Evolutionary conservation across 2,329 filamentous ascomycete species (phyloP).

Genomic region (Hypomyces rosellus): DNA sequence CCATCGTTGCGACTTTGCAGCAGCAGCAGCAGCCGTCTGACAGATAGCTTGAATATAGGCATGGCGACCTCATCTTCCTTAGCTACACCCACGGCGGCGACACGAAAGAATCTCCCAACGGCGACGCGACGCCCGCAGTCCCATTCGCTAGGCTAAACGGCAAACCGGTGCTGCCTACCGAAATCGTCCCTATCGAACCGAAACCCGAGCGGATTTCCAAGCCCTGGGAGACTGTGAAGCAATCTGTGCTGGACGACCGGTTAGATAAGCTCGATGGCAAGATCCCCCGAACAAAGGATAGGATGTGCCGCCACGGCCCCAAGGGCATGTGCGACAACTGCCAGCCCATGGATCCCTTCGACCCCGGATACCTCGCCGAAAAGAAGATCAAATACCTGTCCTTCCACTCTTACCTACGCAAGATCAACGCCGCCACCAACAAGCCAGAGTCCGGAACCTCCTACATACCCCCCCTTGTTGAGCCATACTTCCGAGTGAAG

Average conservation of each 20-base stretch:
- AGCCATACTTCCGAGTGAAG: constrained; percentile 87
- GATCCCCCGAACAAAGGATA: constrained; percentile 69
- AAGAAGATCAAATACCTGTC: constrained; percentile 99
- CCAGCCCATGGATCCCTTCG: constrained; percentile 92
- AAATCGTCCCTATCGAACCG: constrained; percentile 60
- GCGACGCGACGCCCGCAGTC: constrained; percentile 28
- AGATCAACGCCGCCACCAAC: constrained; percentile 94
- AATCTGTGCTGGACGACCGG: constrained; percentile 79
- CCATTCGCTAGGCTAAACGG: constrained; percentile 70
- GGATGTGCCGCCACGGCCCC: constrained; percentile 91
- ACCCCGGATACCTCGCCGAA: constrained; percentile 79
- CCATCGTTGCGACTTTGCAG: constrained; percentile 9
- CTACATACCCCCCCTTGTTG: constrained; percentile 89
- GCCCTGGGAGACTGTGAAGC: constrained; percentile 79
- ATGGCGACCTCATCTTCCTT: constrained; percentile 88
- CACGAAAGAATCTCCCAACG: constrained; percentile 29
- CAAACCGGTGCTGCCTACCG: constrained; percentile 61
- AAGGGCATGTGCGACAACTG: constrained; percentile 99
- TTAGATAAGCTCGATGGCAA: constrained; percentile 88
- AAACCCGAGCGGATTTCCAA: constrained; percentile 53
- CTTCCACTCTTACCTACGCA: constrained; percentile 89
- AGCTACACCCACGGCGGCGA: constrained; percentile 60
- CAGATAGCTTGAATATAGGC: constrained; percentile 42
- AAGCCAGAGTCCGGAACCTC: constrained; percentile 90
- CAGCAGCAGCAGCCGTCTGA: not conserved